These are phyloP conservation scores for Termitomyces sp. DNA, from an alignment of 768 basidiomycete species.

Conservation along the genomic window DNA sequence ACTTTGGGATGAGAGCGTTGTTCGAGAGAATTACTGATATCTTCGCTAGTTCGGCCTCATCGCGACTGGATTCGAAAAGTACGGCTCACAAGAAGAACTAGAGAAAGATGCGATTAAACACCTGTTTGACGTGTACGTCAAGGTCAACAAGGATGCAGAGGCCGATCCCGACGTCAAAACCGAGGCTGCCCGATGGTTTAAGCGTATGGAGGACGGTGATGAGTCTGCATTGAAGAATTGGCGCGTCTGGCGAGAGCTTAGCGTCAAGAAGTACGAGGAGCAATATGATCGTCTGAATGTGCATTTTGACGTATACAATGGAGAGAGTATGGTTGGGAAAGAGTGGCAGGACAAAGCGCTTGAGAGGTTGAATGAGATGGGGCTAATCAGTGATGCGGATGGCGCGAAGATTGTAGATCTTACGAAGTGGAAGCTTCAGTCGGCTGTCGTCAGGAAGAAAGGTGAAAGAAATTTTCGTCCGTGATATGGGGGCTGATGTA, in stretches of 20 bases:
- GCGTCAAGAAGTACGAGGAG: conserved; percentile 82
- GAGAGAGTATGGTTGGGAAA: conserved; percentile 79
- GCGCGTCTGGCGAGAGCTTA: conserved; percentile 89
- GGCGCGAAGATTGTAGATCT: conserved; percentile 86
- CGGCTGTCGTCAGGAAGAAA: conserved; percentile 83
- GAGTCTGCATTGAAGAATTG: conserved; percentile 80
- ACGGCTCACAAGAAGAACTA: conserved; percentile 81
- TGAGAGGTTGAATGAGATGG: conserved; percentile 58
- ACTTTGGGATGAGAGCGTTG: conserved; percentile 12
- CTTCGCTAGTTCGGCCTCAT: conserved; percentile 71
- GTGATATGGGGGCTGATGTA: neutral
- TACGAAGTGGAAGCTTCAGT: conserved; percentile 87
- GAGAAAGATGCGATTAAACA: conserved; percentile 91
- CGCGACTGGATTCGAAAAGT: conserved; percentile 86
- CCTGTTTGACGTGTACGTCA: conserved; percentile 90
- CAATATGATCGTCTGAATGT: conserved; percentile 90
- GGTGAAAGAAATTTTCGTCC: conserved; percentile 32
- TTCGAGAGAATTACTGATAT: neutral
- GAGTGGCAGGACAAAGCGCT: conserved; percentile 72
- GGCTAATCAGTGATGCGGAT: conserved; percentile 69
- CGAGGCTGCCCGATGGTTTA: conserved; percentile 84
- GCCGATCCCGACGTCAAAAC: conserved; percentile 64
- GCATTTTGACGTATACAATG: conserved; percentile 86
- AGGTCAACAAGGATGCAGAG: conserved; percentile 84
- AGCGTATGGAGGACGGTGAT: conserved; percentile 92